These are phyloP conservation scores for Suillus subalutaceus DNA, from an alignment of 768 basidiomycete species.

Conservation along the genomic window DNA sequence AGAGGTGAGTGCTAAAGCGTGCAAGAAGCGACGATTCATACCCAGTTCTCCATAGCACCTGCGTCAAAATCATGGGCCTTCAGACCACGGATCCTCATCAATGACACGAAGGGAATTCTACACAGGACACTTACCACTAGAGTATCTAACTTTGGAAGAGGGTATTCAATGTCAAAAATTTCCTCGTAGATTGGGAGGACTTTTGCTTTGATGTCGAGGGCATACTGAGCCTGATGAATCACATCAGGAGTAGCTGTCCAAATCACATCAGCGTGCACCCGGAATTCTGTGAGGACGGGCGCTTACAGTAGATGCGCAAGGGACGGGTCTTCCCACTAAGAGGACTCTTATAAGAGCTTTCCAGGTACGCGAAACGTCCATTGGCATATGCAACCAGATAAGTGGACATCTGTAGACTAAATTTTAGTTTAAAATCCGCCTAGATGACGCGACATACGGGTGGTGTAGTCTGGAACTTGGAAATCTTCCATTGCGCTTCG, in stretches of 20 bases:
- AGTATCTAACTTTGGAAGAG: conserved; percentile 93
- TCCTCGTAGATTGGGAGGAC: conserved; percentile 91
- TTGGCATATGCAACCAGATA: conserved; percentile 91
- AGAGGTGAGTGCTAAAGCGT: conserved; percentile 10
- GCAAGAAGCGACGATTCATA: conserved; percentile 17
- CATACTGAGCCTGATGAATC: conserved; percentile 83
- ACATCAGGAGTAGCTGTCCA: conserved; percentile 73
- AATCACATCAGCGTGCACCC: conserved; percentile 7
- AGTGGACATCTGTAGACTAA: conserved; percentile 62
- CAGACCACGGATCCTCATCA: not conserved
- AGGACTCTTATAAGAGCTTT: conserved; percentile 77
- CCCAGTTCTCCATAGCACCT: conserved; percentile 94
- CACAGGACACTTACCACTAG: conserved; percentile 59
- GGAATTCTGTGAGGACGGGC: not conserved
- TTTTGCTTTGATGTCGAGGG: conserved; percentile 81
- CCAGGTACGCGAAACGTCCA: conserved; percentile 73
- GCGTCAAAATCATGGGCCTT: conserved; percentile 88
- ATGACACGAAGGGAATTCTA: no score
- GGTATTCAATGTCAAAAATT: conserved; percentile 90
- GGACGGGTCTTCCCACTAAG: conserved; percentile 81
- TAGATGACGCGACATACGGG: conserved; percentile 38
- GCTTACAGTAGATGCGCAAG: conserved; percentile 78
- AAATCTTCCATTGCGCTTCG: conserved; percentile 72
- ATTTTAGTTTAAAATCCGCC: not conserved
- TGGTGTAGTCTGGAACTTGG: conserved; percentile 80